Conservation (phyloP, 1,139 yeast genomes). For the Meyerozyma elateridarum region DNA sequence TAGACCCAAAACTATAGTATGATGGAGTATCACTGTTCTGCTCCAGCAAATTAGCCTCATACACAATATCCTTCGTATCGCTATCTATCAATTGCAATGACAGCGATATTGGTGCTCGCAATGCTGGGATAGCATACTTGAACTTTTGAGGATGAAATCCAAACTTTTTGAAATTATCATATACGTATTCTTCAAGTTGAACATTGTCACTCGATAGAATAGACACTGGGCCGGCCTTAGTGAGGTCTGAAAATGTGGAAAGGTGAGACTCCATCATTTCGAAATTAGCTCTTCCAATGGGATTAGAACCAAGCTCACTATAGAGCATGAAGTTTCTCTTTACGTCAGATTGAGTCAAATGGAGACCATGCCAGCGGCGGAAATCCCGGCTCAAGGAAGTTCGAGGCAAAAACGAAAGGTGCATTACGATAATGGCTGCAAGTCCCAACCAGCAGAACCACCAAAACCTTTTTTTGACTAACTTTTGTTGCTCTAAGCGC, state of each 20-base stretch:
- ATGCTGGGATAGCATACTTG: constrained; percentile 16
- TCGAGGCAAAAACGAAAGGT: constrained; percentile 14
- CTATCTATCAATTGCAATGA: constrained; percentile 20
- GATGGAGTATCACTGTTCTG: constrained; percentile 32
- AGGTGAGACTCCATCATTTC: constrained; percentile 2
- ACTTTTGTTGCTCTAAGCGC: not conserved
- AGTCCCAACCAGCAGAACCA: constrained; percentile 13
- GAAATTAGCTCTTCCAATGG: not conserved
- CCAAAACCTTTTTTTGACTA: constrained; percentile 9
- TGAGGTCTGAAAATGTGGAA: not conserved
- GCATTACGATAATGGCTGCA: constrained; percentile 11
- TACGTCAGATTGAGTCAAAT: constrained; percentile 12
- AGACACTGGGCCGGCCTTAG: not conserved
- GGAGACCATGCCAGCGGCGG: constrained; percentile 14
- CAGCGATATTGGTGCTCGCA: constrained; percentile 25
- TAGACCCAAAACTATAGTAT: constrained; percentile 27
- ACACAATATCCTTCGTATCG: constrained; percentile 18
- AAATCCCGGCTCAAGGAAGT: constrained; percentile 15
- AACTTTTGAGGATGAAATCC: constrained; percentile 10
- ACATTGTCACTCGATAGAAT: constrained; percentile 4
- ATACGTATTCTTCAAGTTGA: constrained; percentile 1
- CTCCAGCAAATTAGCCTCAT: constrained; percentile 25
- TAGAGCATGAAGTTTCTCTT: constrained; percentile 10
- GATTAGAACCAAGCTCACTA: constrained; percentile 8
- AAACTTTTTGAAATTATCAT: not conserved